Evolutionary conservation across 306 rosid genomes (phyloP).

Genomic region (Medicago truncatula): DNA sequence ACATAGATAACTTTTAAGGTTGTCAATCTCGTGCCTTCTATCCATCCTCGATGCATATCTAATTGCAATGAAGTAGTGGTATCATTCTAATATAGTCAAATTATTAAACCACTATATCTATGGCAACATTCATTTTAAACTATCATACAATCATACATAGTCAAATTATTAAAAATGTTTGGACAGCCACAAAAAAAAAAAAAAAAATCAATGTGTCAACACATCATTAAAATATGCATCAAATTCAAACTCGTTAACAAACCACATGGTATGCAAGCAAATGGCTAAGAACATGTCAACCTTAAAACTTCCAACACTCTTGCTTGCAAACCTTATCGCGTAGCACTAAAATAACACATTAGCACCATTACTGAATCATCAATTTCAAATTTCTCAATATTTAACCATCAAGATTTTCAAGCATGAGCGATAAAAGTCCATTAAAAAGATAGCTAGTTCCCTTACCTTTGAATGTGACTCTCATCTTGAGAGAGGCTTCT

Average conservation of each 20-base stretch:
- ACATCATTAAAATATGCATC: not conserved
- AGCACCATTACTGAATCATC: not conserved
- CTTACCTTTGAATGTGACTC: conserved; percentile 23
- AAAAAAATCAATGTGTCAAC: not conserved
- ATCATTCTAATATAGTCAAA: too few relatives aligned
- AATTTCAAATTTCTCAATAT: conserved; percentile 2
- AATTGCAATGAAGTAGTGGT: too few relatives aligned
- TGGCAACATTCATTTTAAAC: not conserved
- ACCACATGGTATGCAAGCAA: not conserved
- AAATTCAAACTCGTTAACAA: conserved; percentile 1
- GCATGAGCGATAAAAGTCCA: not conserved
- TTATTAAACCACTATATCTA: too few relatives aligned
- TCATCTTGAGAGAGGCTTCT: conserved; percentile 84
- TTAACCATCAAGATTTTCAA: conserved; percentile 3
- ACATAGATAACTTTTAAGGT: too few relatives aligned
- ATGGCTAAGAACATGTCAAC: not conserved
- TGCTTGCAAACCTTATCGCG: not conserved
- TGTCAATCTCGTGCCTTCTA: too few relatives aligned
- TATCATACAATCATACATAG: conserved; percentile 8
- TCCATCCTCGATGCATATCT: too few relatives aligned
- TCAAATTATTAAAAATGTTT: not conserved
- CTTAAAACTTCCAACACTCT: not conserved
- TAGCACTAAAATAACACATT: not conserved
- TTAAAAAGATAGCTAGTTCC: not conserved
- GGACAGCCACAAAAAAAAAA: not conserved